Evolutionary conservation across 148 eudicot genomes (phyloP).

Genomic region (Vaccinium darrowii): DNA sequence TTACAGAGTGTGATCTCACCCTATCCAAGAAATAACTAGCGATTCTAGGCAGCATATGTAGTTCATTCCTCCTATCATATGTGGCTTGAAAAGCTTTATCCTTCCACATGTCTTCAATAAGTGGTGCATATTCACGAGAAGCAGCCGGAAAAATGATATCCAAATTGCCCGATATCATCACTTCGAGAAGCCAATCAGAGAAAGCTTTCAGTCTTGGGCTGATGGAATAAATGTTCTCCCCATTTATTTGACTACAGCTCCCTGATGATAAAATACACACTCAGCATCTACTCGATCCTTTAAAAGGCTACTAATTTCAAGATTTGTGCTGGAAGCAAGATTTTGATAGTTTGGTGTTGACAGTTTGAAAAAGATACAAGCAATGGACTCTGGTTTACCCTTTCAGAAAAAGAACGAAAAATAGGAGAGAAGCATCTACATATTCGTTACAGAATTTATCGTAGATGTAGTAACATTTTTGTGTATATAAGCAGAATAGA

Average conservation of each 20-base stretch:
- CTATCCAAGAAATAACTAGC: conserved; percentile 68
- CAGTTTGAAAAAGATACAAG: neutral
- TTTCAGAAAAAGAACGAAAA: neutral
- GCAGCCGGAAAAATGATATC: conserved; percentile 67
- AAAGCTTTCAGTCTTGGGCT: conserved; percentile 54
- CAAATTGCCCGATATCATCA: conserved; percentile 66
- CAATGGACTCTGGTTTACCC: neutral
- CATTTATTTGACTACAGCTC: conserved; percentile 18
- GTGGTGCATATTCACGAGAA: conserved; percentile 68
- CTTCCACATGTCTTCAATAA: conserved; percentile 76
- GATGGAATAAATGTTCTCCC: conserved; percentile 42
- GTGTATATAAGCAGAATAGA: neutral
- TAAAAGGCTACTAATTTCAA: neutral
- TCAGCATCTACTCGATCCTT: conserved; percentile 6
- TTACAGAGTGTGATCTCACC: conserved; percentile 36
- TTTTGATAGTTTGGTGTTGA: neutral
- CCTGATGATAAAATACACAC: conserved; percentile 27
- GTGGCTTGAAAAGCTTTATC: conserved; percentile 73
- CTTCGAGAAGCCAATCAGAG: conserved; percentile 72
- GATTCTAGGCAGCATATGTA: conserved; percentile 52
- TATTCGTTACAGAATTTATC: neutral
- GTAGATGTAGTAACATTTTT: neutral
- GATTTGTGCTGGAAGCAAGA: neutral
- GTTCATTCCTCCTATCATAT: conserved; percentile 58
- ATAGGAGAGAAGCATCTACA: no score